These are phyloP conservation scores for Fusarium scirpi DNA, from an alignment of 2,329 filamentous ascomycete species.

Conservation along the genomic window DNA sequence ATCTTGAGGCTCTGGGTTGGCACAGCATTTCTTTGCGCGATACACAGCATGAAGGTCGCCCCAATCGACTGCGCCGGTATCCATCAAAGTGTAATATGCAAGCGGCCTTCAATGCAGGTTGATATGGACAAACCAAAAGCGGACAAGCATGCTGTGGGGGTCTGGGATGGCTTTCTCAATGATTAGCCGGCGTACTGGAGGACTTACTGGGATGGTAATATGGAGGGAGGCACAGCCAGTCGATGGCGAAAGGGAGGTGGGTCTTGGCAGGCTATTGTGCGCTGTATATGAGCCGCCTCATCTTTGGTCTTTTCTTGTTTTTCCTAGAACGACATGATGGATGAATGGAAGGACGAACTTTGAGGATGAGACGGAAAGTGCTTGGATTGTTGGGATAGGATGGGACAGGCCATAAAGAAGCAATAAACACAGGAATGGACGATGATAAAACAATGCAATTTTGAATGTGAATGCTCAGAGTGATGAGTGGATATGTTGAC, in stretches of 20 bases:
- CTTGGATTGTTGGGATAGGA: slow-evolving; percentile 30
- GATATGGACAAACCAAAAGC: slow-evolving; percentile 41
- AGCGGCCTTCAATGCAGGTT: slow-evolving; percentile 5
- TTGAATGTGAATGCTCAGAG: slow-evolving; percentile 5
- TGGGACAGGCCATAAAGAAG: slow-evolving; percentile 1
- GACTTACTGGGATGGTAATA: slow-evolving; percentile 24
- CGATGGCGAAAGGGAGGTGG: background rate
- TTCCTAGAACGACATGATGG: slow-evolving; percentile 5
- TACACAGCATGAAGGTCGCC: slow-evolving; percentile 10
- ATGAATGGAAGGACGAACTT: slow-evolving; percentile 7
- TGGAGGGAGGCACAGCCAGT: background rate
- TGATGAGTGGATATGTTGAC: slow-evolving; percentile 4
- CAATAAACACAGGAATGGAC: slow-evolving; percentile 4
- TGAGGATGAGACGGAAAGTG: slow-evolving; percentile 17
- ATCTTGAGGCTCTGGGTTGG: slow-evolving; percentile 8
- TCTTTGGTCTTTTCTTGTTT: slow-evolving; percentile 7
- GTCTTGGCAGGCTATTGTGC: background rate
- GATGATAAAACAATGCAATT: background rate
- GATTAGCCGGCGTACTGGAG: slow-evolving; percentile 33
- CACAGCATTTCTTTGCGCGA: slow-evolving; percentile 15
- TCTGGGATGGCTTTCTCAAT: slow-evolving; percentile 28
- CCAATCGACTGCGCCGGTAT: background rate
- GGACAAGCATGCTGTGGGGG: slow-evolving; percentile 26
- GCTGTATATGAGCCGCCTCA: slow-evolving; percentile 16
- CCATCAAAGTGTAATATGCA: background rate